phyloP scores from a whole-genome alignment of 345 rosid species.

The Passiflora organensis region DNA sequence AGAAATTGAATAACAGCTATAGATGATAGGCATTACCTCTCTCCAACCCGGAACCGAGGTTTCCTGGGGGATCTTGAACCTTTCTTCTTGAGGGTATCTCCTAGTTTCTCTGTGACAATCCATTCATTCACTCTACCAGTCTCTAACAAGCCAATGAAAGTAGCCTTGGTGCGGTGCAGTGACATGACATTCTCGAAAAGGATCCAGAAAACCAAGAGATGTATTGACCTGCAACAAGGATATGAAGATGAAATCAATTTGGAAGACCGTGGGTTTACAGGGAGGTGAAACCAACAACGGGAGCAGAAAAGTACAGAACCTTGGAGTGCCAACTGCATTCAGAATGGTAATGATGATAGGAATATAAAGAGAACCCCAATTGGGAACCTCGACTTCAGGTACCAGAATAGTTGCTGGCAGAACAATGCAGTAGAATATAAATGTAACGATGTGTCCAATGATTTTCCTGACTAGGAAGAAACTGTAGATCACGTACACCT shows the following conservation, averaged over 20 bases:
- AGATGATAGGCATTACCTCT: constrained; percentile 42
- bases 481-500: constrained; percentile 87
- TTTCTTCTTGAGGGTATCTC: constrained; percentile 65
- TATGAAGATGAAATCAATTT: neutral
- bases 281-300: too few species aligned
- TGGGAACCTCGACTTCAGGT: constrained; percentile 84
- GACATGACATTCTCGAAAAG: constrained; percentile 98
- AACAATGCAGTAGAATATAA: constrained; percentile 70
- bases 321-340: constrained; percentile 91
- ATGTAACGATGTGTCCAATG: constrained; percentile 79
- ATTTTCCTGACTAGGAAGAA: constrained; percentile 87
- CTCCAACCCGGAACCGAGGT: constrained; percentile 58
- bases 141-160: constrained; percentile 81
- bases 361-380: constrained; percentile 87
- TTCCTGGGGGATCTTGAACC: constrained; percentile 42
- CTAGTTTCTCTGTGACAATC: constrained; percentile 94
- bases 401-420: constrained; percentile 86
- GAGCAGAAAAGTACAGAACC: constrained; percentile 39
- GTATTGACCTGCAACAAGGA: constrained; percentile 56
- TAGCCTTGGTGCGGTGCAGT: constrained; percentile 81
- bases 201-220: constrained; percentile 85
- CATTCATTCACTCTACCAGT: constrained; percentile 90
- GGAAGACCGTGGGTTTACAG: too few species aligned
- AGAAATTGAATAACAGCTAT: too few species aligned
- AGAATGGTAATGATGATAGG: constrained; percentile 75